phyloP scores from a whole-genome alignment of 2,329 filamentous ascomycete genomes.

The Penicillium sp. region DNA sequence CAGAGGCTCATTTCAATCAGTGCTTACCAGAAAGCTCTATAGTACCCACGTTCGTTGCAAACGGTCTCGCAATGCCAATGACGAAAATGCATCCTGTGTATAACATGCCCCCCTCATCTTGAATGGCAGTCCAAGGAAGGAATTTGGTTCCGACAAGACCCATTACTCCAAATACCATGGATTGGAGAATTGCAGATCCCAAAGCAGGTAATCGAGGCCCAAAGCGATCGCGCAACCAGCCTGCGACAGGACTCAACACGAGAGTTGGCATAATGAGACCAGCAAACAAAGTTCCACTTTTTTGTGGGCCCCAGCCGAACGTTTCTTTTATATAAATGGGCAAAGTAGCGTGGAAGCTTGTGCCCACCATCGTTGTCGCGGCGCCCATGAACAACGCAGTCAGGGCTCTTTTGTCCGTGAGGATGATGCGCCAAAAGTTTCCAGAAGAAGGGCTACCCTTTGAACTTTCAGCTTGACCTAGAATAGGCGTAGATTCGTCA shows the following conservation, averaged over 20 bases:
- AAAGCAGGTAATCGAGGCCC: background rate
- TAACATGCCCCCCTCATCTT: background rate
- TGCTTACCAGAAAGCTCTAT: background rate
- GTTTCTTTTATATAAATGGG: conserved; percentile 22
- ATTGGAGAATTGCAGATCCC: background rate
- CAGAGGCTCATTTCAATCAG: too few species aligned
- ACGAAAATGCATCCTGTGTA: background rate
- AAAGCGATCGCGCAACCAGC: conserved; percentile 9
- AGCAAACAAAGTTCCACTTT: conserved; percentile 3
- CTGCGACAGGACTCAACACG: conserved; percentile 5
- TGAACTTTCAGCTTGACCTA: too few species aligned
- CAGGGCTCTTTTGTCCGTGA: conserved; percentile 15
- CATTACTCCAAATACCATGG: background rate
- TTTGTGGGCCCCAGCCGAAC: conserved; percentile 23
- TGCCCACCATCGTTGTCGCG: conserved; percentile 10
- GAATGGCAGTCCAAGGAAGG: background rate
- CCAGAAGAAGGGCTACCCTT: background rate
- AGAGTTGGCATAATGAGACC: conserved; percentile 1
- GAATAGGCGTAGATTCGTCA: too few species aligned
- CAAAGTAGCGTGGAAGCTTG: conserved; percentile 27
- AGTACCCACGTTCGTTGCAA: conserved; percentile 1
- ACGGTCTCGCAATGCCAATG: conserved; percentile 5
- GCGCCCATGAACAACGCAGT: conserved; percentile 8
- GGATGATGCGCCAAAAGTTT: conserved; percentile 18
- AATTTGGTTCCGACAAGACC: conserved; percentile 1